A percentile compares a stretch with the other conserved stretches of the same genome.
Conservation (phyloP, 192 early-diverging fungal genomes). For the Diversispora eburnea region DNA sequence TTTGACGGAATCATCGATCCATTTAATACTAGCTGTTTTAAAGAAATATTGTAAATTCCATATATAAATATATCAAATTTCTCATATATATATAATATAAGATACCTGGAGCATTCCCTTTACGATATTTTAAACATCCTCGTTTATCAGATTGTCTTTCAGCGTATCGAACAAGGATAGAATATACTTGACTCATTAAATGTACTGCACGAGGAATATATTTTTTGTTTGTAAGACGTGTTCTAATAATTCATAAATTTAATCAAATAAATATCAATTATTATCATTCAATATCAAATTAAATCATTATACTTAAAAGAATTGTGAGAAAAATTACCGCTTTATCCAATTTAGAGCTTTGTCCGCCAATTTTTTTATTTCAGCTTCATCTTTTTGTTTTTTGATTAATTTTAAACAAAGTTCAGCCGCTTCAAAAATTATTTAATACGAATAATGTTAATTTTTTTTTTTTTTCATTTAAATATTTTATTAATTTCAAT, state of each 20-base stretch:
- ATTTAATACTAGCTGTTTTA: background rate
- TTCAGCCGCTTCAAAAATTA: slow-evolving; percentile 7
- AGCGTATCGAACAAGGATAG: background rate
- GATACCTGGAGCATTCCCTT: background rate
- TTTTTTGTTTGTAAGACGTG: background rate
- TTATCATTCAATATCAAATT: background rate
- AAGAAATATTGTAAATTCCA: background rate
- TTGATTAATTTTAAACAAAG: background rate
- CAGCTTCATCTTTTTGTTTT: slow-evolving; percentile 6
- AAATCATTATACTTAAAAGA: background rate
- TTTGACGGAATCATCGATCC: slow-evolving; percentile 4
- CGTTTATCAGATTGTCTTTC: slow-evolving; percentile 11
- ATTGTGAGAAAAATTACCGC: background rate
- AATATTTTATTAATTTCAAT: background rate
- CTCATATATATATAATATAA: background rate
- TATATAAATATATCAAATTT: background rate
- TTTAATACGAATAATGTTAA: no score
- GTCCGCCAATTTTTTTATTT: background rate
- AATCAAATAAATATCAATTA: background rate
- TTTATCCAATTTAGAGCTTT: slow-evolving; percentile 9
- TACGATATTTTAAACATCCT: background rate
- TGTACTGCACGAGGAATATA: slow-evolving; percentile 3
- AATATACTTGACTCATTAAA: background rate
- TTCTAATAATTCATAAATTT: background rate
- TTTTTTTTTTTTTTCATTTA: background rate